A percentile compares a stretch with the other conserved stretches of the same genome.
phyloP scores from a whole-genome alignment of 495 filamentous ascomycete species.

The Penicillium taxi region DNA sequence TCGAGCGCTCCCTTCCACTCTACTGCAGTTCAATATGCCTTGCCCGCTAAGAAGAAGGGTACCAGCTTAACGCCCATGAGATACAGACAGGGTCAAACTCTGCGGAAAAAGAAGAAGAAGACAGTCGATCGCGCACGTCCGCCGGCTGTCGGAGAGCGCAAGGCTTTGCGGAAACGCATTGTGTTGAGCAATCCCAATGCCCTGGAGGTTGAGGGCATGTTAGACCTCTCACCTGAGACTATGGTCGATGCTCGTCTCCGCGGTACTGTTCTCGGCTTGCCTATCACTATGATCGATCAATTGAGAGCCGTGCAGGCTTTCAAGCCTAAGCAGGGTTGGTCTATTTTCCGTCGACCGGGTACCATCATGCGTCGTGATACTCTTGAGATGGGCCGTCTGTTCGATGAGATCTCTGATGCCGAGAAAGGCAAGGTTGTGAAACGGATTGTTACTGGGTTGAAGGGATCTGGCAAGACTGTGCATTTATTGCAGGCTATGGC shows the following conservation, averaged over 20 bases:
- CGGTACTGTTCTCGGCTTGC: constrained; percentile 62
- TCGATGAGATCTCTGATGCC: constrained; percentile 42
- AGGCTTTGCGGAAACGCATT: constrained; percentile 76
- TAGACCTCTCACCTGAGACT: constrained; percentile 48
- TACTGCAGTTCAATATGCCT: constrained; percentile 30
- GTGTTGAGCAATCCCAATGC: constrained; percentile 92
- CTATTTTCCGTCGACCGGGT: constrained; percentile 70
- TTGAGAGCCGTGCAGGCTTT: constrained; percentile 80
- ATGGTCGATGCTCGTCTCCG: constrained; percentile 45
- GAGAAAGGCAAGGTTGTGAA: constrained; percentile 51
- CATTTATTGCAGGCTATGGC: constrained; percentile 78
- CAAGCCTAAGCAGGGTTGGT: constrained; percentile 85
- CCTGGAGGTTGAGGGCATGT: constrained; percentile 58
- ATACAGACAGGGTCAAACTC: constrained; percentile 33
- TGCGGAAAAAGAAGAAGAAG: constrained; percentile 44
- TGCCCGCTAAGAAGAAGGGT: constrained; percentile 33
- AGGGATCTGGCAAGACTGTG: constrained; percentile 74
- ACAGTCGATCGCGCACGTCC: constrained; percentile 35
- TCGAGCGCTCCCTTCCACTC: constrained; percentile 41
- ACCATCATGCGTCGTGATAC: constrained; percentile 68
- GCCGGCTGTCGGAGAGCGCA: constrained; percentile 70
- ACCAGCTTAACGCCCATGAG: constrained; percentile 16
- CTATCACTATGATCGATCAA: constrained; percentile 62
- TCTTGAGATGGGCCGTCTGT: constrained; percentile 54
- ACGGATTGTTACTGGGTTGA: constrained; percentile 63